Conservation (phyloP, 2,329 filamentous ascomycete genomes). For the Cladosporium sp. region DNA sequence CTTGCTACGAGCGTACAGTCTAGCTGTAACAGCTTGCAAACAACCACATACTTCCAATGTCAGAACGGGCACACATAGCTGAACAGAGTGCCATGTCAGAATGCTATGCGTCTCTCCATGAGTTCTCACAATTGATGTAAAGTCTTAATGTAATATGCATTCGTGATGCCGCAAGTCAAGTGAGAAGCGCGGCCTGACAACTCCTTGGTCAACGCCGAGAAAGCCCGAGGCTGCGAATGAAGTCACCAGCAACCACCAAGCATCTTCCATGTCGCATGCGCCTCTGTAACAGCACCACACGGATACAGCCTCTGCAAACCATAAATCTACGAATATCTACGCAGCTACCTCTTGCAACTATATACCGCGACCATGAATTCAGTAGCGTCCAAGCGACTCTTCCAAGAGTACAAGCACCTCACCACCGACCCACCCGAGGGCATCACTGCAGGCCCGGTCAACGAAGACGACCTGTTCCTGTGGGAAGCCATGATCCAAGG, state of each 20-base stretch:
- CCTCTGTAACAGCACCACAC: no score
- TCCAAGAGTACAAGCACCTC: conserved; percentile 92
- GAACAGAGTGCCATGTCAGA: no score
- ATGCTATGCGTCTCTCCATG: no score
- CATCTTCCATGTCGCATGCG: no score
- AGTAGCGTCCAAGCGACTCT: conserved; percentile 70
- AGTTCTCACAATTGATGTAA: no score
- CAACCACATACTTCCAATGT: no score
- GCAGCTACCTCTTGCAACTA: neutral
- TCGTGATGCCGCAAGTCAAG: no score
- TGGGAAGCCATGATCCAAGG: conserved; percentile 98
- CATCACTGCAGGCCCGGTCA: conserved; percentile 89
- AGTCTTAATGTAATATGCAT: no score
- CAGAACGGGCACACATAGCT: no score
- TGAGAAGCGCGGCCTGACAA: neutral
- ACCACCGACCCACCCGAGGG: conserved; percentile 95
- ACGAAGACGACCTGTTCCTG: conserved; percentile 89
- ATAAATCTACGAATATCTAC: neutral
- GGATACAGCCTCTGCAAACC: neutral
- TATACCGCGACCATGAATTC: conserved; percentile 27
- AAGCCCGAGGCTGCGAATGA: neutral
- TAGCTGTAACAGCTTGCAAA: no score
- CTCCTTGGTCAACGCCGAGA: neutral
- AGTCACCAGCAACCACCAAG: neutral
- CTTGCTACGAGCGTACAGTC: no score